A percentile compares a stretch with the other conserved stretches of the same genome.
Conservation (phyloP, 2,329 filamentous ascomycete species). For the Trichoderma pleuroti region DNA sequence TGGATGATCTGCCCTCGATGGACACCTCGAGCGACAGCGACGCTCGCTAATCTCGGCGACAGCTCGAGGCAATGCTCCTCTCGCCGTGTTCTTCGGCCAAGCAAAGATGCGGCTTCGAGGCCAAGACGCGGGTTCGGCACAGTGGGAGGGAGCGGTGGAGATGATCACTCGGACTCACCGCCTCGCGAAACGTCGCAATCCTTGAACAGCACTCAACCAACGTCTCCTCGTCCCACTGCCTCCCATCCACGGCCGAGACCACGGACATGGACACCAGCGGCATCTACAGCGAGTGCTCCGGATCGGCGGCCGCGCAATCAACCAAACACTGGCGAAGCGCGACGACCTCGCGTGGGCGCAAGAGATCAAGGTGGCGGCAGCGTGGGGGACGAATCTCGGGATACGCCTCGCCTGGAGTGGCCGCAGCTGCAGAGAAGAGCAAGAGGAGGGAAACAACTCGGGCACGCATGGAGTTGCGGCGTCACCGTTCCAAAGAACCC, state of each 20-base stretch:
- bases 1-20: slow-evolving; percentile 33
- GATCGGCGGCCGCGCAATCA: not conserved
- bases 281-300: no score
- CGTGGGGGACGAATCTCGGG: not conserved
- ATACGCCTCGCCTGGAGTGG: not conserved
- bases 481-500: not conserved
- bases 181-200: not conserved
- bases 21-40: slow-evolving; percentile 26
- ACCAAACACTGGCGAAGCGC: not conserved
- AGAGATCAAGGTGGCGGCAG: not conserved
- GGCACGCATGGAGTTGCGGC: not conserved
- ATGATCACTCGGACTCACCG: not conserved
- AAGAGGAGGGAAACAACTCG: not conserved
- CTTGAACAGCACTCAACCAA: not conserved
- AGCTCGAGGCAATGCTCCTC: slow-evolving; percentile 5
- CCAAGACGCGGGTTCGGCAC: not conserved
- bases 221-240: no score
- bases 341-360: not conserved
- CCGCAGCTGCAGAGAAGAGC: slow-evolving; percentile 9
- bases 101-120: not conserved
- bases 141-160: not conserved
- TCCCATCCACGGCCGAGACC: no score
- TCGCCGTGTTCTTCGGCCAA: not conserved
- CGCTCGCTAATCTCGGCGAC: slow-evolving; percentile 16
- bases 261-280: no score